phyloP scores from a whole-genome alignment of 2,329 filamentous ascomycete genomes.

The Fusarium aywerte region DNA sequence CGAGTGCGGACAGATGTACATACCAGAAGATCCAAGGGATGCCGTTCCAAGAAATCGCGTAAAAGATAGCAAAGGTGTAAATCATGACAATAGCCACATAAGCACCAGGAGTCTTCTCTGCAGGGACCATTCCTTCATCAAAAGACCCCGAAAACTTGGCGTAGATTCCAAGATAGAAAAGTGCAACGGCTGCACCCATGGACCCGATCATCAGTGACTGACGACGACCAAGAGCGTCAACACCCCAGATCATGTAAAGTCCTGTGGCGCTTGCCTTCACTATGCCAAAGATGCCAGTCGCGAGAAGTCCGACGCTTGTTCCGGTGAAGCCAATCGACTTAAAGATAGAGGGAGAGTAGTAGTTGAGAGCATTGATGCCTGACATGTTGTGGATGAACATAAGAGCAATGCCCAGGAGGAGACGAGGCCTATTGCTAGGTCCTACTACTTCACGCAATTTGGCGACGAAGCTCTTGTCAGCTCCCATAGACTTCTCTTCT shows the following conservation, averaged over 20 bases:
- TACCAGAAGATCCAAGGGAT: slow-evolving; percentile 13
- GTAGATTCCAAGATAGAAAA: background rate
- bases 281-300: slow-evolving; percentile 2
- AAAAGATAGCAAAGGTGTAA: slow-evolving; percentile 6
- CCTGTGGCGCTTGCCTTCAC: slow-evolving; percentile 4
- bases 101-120: slow-evolving; percentile 2
- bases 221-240: slow-evolving; percentile 4
- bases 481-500: background rate
- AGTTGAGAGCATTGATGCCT: slow-evolving; percentile 15
- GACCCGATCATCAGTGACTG: slow-evolving; percentile 5
- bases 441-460: background rate
- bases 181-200: background rate
- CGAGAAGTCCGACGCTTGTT: slow-evolving; percentile 4
- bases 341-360: slow-evolving; percentile 20
- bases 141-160: background rate
- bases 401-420: background rate
- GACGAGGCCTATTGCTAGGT: background rate
- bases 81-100: slow-evolving; percentile 6
- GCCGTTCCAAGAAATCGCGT: slow-evolving; percentile 11
- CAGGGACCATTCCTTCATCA: background rate
- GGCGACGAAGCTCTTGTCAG: background rate
- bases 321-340: slow-evolving; percentile 30
- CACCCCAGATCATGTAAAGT: slow-evolving; percentile 10
- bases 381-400: slow-evolving; percentile 17
- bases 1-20: background rate